Percentiles rank a stretch among this genome's conserved stretches.
Evolutionary conservation across 108 stramenopile species (phyloP).

Genomic region (Stephanodiscus minutulus): DNA sequence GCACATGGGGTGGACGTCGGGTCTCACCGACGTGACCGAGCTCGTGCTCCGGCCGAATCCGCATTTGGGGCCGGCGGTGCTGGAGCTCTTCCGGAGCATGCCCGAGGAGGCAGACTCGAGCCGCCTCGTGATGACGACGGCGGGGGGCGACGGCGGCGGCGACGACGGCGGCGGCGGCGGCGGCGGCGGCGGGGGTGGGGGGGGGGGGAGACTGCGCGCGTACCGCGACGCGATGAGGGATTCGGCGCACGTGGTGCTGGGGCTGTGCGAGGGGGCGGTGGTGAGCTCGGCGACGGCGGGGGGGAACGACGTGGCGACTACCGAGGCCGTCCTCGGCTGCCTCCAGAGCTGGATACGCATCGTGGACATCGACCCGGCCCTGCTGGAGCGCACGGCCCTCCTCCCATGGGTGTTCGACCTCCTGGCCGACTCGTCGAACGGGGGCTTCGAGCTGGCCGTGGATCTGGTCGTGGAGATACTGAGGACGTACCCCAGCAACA

Average conservation of each 20-base stretch:
- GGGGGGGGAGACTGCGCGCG: constrained; percentile 51
- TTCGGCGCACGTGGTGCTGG: constrained; percentile 21
- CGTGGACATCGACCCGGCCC: constrained; percentile 61
- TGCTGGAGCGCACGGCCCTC: constrained; percentile 39
- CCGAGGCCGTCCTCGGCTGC: constrained; percentile 54
- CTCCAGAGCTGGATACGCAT: constrained; percentile 77
- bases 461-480: constrained; percentile 89
- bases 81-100: constrained; percentile 65
- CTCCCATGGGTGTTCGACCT: constrained; percentile 46
- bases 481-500: constrained; percentile 73
- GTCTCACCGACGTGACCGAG: constrained; percentile 47
- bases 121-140: constrained; percentile 48
- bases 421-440: constrained; percentile 33
- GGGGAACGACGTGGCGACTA: constrained; percentile 25
- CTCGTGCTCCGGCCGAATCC: constrained; percentile 22
- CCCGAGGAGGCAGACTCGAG: constrained; percentile 83
- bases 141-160: background rate
- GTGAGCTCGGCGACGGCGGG: background rate
- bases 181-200: constrained; percentile 11
- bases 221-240: constrained; percentile 30
- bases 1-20: constrained; percentile 75
- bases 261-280: constrained; percentile 39
- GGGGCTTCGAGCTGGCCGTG: constrained; percentile 76
- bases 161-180: too few relatives aligned
- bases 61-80: constrained; percentile 37